Evolutionary conservation across 345 rosid species (phyloP), one percentile per base, ranked within the genome.

Genomic region (Camelina sativa): DNA sequence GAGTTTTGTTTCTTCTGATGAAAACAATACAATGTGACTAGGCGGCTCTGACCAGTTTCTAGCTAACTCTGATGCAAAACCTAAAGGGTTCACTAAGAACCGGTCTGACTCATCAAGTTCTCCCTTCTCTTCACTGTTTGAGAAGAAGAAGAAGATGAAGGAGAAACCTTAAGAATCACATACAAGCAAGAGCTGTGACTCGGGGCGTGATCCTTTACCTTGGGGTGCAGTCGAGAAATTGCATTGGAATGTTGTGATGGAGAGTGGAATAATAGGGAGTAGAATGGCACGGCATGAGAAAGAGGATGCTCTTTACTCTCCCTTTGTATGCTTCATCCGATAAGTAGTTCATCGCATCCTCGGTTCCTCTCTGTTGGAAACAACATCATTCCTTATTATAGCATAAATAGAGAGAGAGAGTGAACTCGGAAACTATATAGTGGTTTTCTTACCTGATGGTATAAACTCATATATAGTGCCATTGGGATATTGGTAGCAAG

Each of bases 261-360:
- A 92, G 85, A 62, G 88, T 77, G 22, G 99, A 89, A 75, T 88
- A 94, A 80, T 86, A 94, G 12, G 97, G 98, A 22, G 98, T 91
- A 60, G 97, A 86, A 75, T 92, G 97, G 80, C 97, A 95, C 23
- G 99, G 97, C 99, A 87, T 89, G 35, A 95, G 80, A 82, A 95
- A 92, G 60, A 89, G 60, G 54, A 95, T 54, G 76, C 97, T 87
- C 68, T 82, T 80, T 56, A 90, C 88, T 67, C 86, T 85, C 72
- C 80, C 85, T 57, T 76, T 80, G 50, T 52, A 68, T 43, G 96
- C 97, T 84, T 92, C 97, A 76, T 79, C 79, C 0, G 99, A 90
- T 69, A 95, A 81, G 72, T 86, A 89, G 77, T 88, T 87, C 97
- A 92, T 90, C 16, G 82, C 99, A 85, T 90, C 96, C 84, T 90